Evolutionary conservation across 306 rosid genomes (phyloP).

Genomic region (Cercis canadensis): DNA sequence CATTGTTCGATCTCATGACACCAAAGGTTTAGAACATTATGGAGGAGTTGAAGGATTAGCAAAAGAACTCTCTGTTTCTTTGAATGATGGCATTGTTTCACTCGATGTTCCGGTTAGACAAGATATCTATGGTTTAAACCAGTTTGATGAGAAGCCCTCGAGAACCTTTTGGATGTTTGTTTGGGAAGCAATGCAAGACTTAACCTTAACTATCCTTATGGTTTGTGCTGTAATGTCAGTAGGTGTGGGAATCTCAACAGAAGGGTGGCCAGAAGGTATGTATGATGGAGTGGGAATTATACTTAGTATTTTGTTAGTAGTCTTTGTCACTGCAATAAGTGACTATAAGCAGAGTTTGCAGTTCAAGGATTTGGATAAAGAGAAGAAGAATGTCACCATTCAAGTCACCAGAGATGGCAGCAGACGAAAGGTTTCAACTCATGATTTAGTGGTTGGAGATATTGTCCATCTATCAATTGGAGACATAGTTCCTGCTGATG

Average conservation of each 20-base stretch:
- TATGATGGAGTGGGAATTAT: constrained; percentile 92
- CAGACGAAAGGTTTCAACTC: constrained; percentile 74
- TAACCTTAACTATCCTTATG: constrained; percentile 78
- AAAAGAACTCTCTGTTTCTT: constrained; percentile 47
- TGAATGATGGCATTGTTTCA: constrained; percentile 59
- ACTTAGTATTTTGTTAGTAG: constrained; percentile 70
- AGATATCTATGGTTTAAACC: constrained; percentile 59
- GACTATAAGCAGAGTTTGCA: constrained; percentile 87
- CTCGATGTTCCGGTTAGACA: constrained; percentile 57
- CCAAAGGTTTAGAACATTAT: constrained; percentile 46
- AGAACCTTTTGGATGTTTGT: constrained; percentile 84
- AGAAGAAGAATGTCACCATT: constrained; percentile 74
- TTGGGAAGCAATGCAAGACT: constrained; percentile 94
- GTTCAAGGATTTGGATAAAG: constrained; percentile 83
- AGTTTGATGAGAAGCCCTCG: constrained; percentile 63
- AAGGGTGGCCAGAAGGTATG: constrained; percentile 88
- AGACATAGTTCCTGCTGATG: constrained; percentile 89
- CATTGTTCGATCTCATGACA: constrained; percentile 67
- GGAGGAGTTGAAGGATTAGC: constrained; percentile 76
- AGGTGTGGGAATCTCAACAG: constrained; percentile 80
- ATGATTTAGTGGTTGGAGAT: constrained; percentile 86
- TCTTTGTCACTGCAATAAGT: constrained; percentile 79
- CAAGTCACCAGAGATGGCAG: constrained; percentile 80
- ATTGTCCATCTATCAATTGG: constrained; percentile 79
- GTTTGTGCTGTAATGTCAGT: constrained; percentile 63